Evolutionary conservation across 441 rosid species (phyloP), one percentile per base, ranked within the genome.

Genomic region (Geranium incanum): DNA sequence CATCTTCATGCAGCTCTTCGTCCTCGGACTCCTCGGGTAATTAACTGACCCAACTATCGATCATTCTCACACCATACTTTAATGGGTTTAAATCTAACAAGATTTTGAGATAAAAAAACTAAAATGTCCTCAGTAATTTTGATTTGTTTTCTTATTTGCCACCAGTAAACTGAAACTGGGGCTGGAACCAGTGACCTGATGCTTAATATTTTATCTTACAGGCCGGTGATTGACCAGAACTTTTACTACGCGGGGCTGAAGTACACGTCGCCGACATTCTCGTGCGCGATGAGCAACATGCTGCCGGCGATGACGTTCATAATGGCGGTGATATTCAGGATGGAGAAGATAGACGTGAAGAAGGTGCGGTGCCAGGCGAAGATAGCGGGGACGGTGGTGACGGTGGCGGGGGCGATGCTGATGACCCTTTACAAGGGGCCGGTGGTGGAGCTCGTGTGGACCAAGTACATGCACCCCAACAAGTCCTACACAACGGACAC

Each of bases 191-290:
- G 33, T 28, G 33, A 28, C 33, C 33, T 28, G 33, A 28, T 28
- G 33, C 33, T 28, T 28, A 28, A 28, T 28, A 28, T 28, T 1
- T 28, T 28, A 28, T 28, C 2, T 28, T 28, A 28, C 76, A 93
- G 97, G 81, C 98, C 97, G 1, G 96, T 94, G 84, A 91, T 94
- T 38, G 98, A 94, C 74, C 98, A 94, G 73, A 91, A 91, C 81
- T 89, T 93, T 28, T 91, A 91, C 78, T 94, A 89, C 68, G 91
- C 95, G 23, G 97, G 98, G 52, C 75, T 94, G 72, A 94, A 88
- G 78, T 88, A 77, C 59, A 94, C 98, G 0, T 89, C 97, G 1
- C 95, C 97, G 5, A 91, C 97, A 70, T 94, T 89, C 81, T 80
- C 98, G 21, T 79, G 93, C 45, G 95, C 92, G 77, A 85, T 91